Conservation (phyloP, 441 rosid species). For the Flueggea neowawraea region DNA sequence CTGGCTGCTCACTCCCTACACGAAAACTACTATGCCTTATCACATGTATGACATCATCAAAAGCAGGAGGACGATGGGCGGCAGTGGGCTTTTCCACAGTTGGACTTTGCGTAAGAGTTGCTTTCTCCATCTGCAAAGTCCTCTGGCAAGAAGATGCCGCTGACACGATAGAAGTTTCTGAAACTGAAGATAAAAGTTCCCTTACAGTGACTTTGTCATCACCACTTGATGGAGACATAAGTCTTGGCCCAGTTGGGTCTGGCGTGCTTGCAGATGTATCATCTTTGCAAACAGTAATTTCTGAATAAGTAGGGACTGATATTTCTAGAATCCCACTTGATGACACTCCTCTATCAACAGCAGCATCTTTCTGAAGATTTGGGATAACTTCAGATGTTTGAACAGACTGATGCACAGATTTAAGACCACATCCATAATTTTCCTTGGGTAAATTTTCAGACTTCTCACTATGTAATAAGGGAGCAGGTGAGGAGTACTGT, state of each 20-base stretch:
- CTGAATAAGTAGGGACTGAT: constrained; percentile 29
- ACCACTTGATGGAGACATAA: constrained; percentile 31
- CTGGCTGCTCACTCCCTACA: constrained; percentile 83
- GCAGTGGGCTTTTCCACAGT: constrained; percentile 35
- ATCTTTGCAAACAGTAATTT: constrained; percentile 20
- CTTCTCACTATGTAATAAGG: constrained; percentile 20
- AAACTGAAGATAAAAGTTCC: constrained; percentile 53
- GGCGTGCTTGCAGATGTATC: constrained; percentile 31
- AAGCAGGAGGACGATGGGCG: constrained; percentile 51
- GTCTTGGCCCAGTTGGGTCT: constrained; percentile 29
- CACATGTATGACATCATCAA: constrained; percentile 84
- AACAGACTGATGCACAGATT: constrained; percentile 24
- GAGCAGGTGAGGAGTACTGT: constrained; percentile 29
- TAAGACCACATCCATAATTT: constrained; percentile 20
- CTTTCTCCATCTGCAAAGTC: constrained; percentile 31
- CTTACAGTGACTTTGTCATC: constrained; percentile 69
- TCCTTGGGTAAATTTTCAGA: constrained; percentile 26
- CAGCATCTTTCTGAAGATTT: constrained; percentile 11
- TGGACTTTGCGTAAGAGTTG: constrained; percentile 29
- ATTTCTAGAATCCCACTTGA: constrained; percentile 18
- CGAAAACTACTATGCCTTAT: constrained; percentile 83
- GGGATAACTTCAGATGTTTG: constrained; percentile 28
- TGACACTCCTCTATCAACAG: constrained; percentile 22
- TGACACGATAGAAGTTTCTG: constrained; percentile 32
- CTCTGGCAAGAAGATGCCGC: constrained; percentile 31